A percentile compares a stretch with the other conserved stretches of the same genome.
phyloP scores from a whole-genome alignment of 2,329 filamentous ascomycete species.

The Penicillium janthinellum region DNA sequence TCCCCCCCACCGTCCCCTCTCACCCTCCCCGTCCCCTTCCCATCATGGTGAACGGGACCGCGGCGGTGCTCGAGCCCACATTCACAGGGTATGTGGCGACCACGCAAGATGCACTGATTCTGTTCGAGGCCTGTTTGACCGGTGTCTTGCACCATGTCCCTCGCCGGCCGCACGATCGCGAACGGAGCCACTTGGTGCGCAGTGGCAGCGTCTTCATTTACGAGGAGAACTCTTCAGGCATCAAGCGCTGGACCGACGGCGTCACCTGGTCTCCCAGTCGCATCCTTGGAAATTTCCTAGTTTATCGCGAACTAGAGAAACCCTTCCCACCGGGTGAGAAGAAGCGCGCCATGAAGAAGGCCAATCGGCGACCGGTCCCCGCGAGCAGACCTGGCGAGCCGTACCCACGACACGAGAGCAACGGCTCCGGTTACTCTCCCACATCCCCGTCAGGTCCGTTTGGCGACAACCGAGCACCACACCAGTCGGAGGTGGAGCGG shows the following conservation, averaged over 20 bases:
- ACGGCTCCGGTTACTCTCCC: conserved; percentile 44
- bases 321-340: conserved; percentile 81
- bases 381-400: conserved; percentile 55
- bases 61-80: conserved; percentile 61
- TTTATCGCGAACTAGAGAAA: conserved; percentile 80
- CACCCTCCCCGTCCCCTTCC: background rate
- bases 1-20: conserved; percentile 12
- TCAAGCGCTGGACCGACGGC: conserved; percentile 93
- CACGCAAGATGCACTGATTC: conserved; percentile 73
- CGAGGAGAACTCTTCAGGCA: conserved; percentile 85
- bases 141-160: conserved; percentile 74
- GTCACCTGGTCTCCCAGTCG: conserved; percentile 88
- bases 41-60: conserved; percentile 47
- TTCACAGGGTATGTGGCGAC: conserved; percentile 68
- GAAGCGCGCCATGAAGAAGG: conserved; percentile 77
- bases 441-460: conserved; percentile 38
- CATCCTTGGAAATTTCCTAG: conserved; percentile 80
- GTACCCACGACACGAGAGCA: conserved; percentile 49
- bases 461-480: conserved; percentile 36
- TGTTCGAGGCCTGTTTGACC: conserved; percentile 77
- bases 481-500: conserved; percentile 54
- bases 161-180: conserved; percentile 82
- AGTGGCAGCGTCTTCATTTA: conserved; percentile 91
- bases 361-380: conserved; percentile 50
- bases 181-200: conserved; percentile 73